These are phyloP conservation scores for Dactylellina parvicollis DNA, from an alignment of 2,329 filamentous ascomycete species.

Conservation along the genomic window DNA sequence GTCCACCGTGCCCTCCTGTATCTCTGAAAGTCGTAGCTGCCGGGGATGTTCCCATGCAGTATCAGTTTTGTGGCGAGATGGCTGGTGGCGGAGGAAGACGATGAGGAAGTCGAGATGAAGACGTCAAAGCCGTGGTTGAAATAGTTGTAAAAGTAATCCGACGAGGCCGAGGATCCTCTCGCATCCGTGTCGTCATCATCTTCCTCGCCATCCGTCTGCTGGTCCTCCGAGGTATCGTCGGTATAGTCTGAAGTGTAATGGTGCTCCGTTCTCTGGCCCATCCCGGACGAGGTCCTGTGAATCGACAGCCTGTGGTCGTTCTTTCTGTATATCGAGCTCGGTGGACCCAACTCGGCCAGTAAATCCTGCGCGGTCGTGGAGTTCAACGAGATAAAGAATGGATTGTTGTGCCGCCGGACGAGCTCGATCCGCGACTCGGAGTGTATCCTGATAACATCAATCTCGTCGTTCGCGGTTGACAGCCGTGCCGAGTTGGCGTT, in stretches of 20 bases:
- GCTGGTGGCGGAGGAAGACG: conserved; percentile 73
- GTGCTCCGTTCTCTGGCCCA: conserved; percentile 47
- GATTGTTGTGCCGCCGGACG: conserved; percentile 73
- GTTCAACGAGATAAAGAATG: conserved; percentile 78
- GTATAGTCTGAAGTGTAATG: conserved; percentile 67
- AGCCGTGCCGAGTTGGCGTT: conserved; percentile 55
- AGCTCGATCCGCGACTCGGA: conserved; percentile 83
- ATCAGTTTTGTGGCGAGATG: conserved; percentile 91
- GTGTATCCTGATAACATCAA: conserved; percentile 80
- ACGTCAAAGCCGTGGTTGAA: conserved; percentile 96
- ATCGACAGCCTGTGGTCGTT: conserved; percentile 89
- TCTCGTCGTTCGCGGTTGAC: conserved; percentile 77
- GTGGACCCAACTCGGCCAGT: conserved; percentile 87
- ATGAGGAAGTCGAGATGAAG: conserved; percentile 80
- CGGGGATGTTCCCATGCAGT: conserved; percentile 91
- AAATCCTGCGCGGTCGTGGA: conserved; percentile 93
- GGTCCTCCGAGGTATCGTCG: conserved; percentile 69
- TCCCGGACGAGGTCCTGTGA: conserved; percentile 67
- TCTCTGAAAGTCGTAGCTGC: conserved; percentile 95
- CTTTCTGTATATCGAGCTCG: conserved; percentile 92
- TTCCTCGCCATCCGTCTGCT: conserved; percentile 66
- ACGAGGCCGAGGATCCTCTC: conserved; percentile 65
- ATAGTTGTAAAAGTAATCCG: conserved; percentile 95
- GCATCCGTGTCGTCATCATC: conserved; percentile 61
- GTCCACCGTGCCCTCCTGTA: conserved; percentile 87